Evolutionary conservation across 2,329 filamentous ascomycete genomes (phyloP).

Genomic region (Cercospora nicotianae): DNA sequence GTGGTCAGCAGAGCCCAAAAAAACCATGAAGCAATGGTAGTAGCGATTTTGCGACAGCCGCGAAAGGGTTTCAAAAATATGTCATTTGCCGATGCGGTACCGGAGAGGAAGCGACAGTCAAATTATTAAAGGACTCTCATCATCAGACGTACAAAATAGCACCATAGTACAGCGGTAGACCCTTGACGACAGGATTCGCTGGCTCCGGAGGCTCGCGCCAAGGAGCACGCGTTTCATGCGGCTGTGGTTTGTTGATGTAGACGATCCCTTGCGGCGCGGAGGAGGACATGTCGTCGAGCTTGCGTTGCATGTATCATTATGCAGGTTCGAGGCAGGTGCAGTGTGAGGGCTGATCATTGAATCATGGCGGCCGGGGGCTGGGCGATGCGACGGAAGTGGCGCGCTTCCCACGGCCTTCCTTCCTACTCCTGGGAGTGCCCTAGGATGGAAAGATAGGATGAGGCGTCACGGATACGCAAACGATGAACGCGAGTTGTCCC

Average conservation of each 20-base stretch:
- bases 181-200: constrained; percentile 33
- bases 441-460: not conserved
- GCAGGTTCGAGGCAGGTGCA: constrained; percentile 1
- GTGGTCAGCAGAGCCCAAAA: not conserved
- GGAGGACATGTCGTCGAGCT: constrained; percentile 10
- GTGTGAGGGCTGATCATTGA: not conserved
- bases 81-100: not conserved
- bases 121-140: not conserved
- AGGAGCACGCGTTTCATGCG: constrained; percentile 57
- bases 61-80: not conserved
- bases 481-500: not conserved
- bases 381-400: not conserved
- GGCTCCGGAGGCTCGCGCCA: constrained; percentile 32
- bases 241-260: constrained; percentile 19
- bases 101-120: constrained; percentile 1
- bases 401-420: not conserved
- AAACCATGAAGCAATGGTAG: not conserved
- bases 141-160: constrained; percentile 58
- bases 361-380: not conserved
- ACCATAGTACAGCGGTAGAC: constrained; percentile 57
- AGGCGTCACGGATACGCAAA: not conserved
- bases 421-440: not conserved
- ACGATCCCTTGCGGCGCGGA: constrained; percentile 7
- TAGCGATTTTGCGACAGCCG: not conserved
- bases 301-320: not conserved